Conservation (phyloP, 2,329 filamentous ascomycete genomes). For the Diaporthe sp. region DNA sequence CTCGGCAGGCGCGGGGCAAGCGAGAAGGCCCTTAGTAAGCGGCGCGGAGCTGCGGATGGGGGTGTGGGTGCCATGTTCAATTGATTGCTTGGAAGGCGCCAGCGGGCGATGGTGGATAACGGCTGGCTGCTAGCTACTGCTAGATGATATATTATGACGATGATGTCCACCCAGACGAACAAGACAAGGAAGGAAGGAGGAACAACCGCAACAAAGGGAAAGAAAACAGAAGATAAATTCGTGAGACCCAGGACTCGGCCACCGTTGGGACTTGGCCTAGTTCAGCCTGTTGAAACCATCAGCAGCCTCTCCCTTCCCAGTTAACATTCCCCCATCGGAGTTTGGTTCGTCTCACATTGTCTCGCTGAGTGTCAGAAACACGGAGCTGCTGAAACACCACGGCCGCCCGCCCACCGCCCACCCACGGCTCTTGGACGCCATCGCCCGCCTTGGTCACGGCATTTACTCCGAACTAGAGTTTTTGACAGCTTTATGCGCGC, state of each 20-base stretch:
- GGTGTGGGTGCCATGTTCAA: slow-evolving; percentile 1
- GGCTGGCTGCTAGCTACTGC: neutral
- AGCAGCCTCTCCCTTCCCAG: neutral
- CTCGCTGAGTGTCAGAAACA: slow-evolving; percentile 24
- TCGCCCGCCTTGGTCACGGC: slow-evolving; percentile 11
- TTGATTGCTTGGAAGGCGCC: neutral
- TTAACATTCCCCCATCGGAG: slow-evolving; percentile 5
- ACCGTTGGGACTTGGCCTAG: slow-evolving; percentile 1
- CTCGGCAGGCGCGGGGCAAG: slow-evolving; percentile 22
- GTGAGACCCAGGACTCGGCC: neutral
- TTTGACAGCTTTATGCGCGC: slow-evolving; percentile 17
- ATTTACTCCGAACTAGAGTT: slow-evolving; percentile 35
- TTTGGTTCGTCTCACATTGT: slow-evolving; percentile 27
- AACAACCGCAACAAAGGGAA: neutral
- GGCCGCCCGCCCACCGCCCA: neutral
- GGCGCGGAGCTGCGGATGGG: slow-evolving; percentile 4
- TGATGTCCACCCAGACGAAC: neutral
- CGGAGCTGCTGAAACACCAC: slow-evolving; percentile 30
- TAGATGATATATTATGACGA: neutral
- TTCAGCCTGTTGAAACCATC: slow-evolving; percentile 22
- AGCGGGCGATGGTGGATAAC: neutral
- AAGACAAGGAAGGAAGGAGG: neutral
- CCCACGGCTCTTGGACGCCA: slow-evolving; percentile 7
- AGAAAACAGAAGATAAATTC: neutral
- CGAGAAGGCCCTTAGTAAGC: slow-evolving; percentile 36